A percentile compares a stretch with the other conserved stretches of the same genome.
These are phyloP conservation scores for Porcisia deanei DNA, from an alignment of 208 protist genomes.

Conservation along the genomic window DNA sequence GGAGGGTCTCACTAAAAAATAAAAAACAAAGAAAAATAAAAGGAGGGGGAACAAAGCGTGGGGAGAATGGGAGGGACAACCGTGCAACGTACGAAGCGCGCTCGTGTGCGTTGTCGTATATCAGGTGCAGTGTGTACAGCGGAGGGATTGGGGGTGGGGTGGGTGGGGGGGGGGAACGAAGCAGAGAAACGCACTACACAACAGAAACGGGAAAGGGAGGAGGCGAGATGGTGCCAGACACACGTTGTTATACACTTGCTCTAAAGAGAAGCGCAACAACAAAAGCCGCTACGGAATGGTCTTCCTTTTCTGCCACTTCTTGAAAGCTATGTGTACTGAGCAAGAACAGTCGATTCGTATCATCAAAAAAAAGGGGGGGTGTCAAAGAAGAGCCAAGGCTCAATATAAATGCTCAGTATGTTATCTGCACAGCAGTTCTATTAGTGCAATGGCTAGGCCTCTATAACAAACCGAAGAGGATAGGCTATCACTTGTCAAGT, in stretches of 20 bases:
- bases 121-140: background rate
- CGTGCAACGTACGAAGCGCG: background rate
- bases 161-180: background rate
- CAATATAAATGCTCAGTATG: background rate
- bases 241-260: background rate
- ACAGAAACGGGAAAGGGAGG: background rate
- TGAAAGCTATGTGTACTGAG: background rate
- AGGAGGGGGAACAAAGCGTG: background rate
- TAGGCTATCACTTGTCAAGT: background rate
- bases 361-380: background rate
- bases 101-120: background rate
- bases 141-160: too few species aligned
- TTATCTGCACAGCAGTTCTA: background rate
- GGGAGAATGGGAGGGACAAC: background rate
- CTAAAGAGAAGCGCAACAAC: background rate
- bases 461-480: too few species aligned
- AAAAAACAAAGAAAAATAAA: background rate
- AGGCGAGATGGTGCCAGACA: background rate
- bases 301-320: background rate
- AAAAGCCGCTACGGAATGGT: background rate
- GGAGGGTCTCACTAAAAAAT: background rate
- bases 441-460: background rate
- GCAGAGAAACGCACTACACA: background rate
- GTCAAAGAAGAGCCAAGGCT: background rate
- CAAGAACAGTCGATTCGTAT: background rate